phyloP scores from a whole-genome alignment of 2,329 filamentous ascomycete genomes.

The Zymoseptoria crescenta region DNA sequence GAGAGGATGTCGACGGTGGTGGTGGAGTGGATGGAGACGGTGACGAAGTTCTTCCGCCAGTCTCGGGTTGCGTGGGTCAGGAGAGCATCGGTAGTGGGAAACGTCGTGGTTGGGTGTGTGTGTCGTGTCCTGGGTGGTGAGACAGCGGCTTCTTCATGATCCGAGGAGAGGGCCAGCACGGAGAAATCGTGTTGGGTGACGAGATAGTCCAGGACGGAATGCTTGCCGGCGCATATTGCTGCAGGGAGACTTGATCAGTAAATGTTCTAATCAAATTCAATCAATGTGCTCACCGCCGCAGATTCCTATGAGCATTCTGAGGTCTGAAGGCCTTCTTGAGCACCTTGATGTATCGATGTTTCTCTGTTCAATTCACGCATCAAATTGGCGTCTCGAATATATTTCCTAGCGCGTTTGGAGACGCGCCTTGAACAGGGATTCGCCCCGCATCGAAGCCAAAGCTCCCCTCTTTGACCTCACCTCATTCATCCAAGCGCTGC shows the following conservation, averaged over 20 bases:
- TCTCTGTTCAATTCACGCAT: background rate
- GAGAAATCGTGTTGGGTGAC: slow-evolving; percentile 76
- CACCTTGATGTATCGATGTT: background rate
- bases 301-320: slow-evolving; percentile 64
- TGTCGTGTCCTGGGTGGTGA: slow-evolving; percentile 27
- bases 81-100: slow-evolving; percentile 58
- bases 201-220: slow-evolving; percentile 80
- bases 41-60: slow-evolving; percentile 82
- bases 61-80: slow-evolving; percentile 77
- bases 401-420: background rate
- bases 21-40: slow-evolving; percentile 71
- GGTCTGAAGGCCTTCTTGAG: background rate
- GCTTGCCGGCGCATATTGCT: slow-evolving; percentile 93
- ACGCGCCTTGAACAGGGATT: background rate
- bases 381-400: background rate
- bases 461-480: background rate
- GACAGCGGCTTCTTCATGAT: slow-evolving; percentile 36
- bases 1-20: slow-evolving; percentile 64
- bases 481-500: background rate
- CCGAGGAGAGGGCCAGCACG: slow-evolving; percentile 54
- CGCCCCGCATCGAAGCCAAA: background rate
- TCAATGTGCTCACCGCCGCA: slow-evolving; percentile 53
- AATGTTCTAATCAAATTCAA: background rate
- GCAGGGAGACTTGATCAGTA: slow-evolving; percentile 2
- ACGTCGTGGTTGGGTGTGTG: slow-evolving; percentile 30